Conservation (phyloP, 1,284 basidiomycete species). For the Pulveroboletus sp. region DNA sequence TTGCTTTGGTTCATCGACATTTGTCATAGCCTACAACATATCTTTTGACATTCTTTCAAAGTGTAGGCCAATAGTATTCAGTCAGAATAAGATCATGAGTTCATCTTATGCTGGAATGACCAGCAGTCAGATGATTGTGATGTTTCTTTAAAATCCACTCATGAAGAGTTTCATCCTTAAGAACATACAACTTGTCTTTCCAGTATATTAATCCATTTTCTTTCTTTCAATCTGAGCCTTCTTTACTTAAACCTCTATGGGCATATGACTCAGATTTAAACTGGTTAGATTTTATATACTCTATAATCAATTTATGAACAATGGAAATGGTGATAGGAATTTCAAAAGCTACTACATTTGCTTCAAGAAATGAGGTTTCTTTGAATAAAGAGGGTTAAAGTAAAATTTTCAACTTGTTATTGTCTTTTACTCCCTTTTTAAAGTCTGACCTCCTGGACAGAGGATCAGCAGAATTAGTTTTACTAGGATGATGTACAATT, state of each 20-base stretch:
- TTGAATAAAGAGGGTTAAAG: background rate
- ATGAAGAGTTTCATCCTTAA: background rate
- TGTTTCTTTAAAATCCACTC: background rate
- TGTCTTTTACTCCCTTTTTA: background rate
- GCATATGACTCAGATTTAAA: background rate
- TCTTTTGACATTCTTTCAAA: background rate
- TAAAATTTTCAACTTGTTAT: background rate
- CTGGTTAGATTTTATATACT: too few relatives aligned
- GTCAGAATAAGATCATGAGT: background rate
- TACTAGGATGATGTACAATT: background rate
- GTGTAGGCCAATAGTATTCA: background rate
- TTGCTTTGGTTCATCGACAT: background rate
- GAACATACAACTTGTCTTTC: background rate
- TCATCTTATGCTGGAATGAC: background rate
- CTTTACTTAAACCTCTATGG: too few relatives aligned
- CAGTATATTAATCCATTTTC: too few relatives aligned
- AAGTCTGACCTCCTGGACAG: background rate
- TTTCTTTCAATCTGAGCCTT: too few relatives aligned
- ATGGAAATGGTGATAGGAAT: too few relatives aligned
- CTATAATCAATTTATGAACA: too few relatives aligned
- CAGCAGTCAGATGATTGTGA: background rate
- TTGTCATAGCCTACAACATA: background rate
- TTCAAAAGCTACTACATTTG: background rate
- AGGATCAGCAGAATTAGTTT: background rate
- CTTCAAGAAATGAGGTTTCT: too few relatives aligned